These are phyloP conservation scores for Moricandia arvensis DNA, from an alignment of 345 rosid species.

Conservation along the genomic window DNA sequence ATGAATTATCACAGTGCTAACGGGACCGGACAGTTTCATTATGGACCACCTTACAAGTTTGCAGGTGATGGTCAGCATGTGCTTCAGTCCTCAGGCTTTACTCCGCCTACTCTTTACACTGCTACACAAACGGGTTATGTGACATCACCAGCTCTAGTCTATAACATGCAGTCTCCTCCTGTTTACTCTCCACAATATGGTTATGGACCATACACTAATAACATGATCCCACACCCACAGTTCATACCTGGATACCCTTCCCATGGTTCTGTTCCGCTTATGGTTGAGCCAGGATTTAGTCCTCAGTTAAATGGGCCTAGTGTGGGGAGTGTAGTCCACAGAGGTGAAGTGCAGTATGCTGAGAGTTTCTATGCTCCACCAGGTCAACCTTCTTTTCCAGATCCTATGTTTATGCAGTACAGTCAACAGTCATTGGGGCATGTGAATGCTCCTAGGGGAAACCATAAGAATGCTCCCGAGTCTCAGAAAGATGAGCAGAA, in stretches of 20 bases:
- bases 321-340: slow-evolving; percentile 40
- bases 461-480: slow-evolving; percentile 38
- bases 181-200: slow-evolving; percentile 46
- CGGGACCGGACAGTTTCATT: slow-evolving; percentile 40
- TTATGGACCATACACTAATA: slow-evolving; percentile 41
- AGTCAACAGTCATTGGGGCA: slow-evolving; percentile 51
- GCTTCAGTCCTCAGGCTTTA: slow-evolving; percentile 43
- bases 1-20: background rate
- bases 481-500: slow-evolving; percentile 43
- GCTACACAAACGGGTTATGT: slow-evolving; percentile 3
- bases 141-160: slow-evolving; percentile 45
- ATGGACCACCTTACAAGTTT: no score
- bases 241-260: slow-evolving; percentile 49
- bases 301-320: slow-evolving; percentile 43
- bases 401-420: slow-evolving; percentile 45
- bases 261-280: slow-evolving; percentile 43
- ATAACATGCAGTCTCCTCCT: slow-evolving; percentile 39
- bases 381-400: slow-evolving; percentile 46
- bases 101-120: slow-evolving; percentile 37
- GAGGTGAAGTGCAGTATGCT: slow-evolving; percentile 46
- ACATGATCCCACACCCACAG: slow-evolving; percentile 36
- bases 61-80: slow-evolving; percentile 45
- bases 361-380: slow-evolving; percentile 46
- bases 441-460: slow-evolving; percentile 38
- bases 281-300: background rate